Evolutionary conservation across 495 filamentous ascomycete genomes (phyloP).

Genomic region (Daldinia loculata): DNA sequence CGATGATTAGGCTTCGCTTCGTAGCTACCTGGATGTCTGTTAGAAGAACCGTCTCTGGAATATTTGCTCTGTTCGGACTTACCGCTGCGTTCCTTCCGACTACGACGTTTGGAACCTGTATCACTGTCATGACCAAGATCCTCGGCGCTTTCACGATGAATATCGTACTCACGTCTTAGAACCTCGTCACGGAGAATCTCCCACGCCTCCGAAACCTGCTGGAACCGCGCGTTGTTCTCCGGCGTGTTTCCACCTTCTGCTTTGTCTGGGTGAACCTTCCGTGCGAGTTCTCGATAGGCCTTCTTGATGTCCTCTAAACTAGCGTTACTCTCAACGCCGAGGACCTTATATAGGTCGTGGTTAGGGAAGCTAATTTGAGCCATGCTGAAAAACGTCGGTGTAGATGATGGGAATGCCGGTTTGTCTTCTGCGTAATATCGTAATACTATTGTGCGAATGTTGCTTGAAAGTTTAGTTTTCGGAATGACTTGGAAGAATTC

Average conservation of each 20-base stretch:
- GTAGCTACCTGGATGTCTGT: constrained; percentile 1
- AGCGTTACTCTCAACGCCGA: constrained; percentile 22
- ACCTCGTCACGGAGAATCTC: constrained; percentile 26
- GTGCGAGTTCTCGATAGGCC: constrained; percentile 24
- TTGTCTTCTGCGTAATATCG: neutral
- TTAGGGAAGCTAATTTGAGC: constrained; percentile 18
- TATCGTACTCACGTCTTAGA: constrained; percentile 28
- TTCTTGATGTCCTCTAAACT: constrained; percentile 33
- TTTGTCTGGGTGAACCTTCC: constrained; percentile 33
- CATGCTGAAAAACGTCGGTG: constrained; percentile 11
- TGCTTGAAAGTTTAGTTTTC: neutral
- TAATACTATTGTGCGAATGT: neutral
- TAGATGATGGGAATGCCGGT: neutral
- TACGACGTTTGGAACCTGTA: constrained; percentile 1
- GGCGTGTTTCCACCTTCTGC: constrained; percentile 26
- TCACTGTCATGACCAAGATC: neutral
- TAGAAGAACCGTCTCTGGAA: neutral
- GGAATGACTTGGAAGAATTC: neutral
- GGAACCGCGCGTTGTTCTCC: constrained; percentile 27
- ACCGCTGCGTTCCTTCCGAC: constrained; percentile 2
- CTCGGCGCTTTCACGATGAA: constrained; percentile 5
- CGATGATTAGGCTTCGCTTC: constrained; percentile 10
- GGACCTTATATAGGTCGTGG: constrained; percentile 31
- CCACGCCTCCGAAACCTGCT: constrained; percentile 26
- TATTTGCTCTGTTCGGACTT: neutral